Evolutionary conservation across 371 early-diverging fungal species (phyloP).

Genomic region (Mucor racemosus): DNA sequence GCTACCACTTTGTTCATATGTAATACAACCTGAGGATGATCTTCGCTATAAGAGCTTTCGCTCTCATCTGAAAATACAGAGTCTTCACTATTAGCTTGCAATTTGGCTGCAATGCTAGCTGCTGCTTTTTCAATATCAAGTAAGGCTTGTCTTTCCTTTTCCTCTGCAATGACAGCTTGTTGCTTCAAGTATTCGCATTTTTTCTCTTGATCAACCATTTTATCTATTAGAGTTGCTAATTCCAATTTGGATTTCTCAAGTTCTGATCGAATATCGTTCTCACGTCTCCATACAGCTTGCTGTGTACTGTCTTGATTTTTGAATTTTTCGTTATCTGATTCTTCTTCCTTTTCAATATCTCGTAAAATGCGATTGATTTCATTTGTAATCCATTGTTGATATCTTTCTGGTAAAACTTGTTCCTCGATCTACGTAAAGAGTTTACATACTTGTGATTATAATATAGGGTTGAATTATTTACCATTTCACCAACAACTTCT

Average conservation of each 20-base stretch:
- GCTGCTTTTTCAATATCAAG: constrained; percentile 18
- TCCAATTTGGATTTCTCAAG: constrained; percentile 39
- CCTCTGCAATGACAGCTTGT: constrained; percentile 35
- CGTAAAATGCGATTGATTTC: constrained; percentile 85
- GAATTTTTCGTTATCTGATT: constrained; percentile 45
- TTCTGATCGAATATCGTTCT: constrained; percentile 41
- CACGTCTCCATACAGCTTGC: constrained; percentile 45
- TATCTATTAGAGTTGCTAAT: constrained; percentile 23
- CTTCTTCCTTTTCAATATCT: constrained; percentile 60
- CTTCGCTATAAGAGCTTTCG: background rate
- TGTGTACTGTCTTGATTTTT: constrained; percentile 23
- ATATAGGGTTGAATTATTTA: constrained; percentile 5
- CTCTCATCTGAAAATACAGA: constrained; percentile 2
- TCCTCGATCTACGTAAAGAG: constrained; percentile 70
- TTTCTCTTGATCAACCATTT: constrained; percentile 34
- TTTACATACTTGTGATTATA: background rate
- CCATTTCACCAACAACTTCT: constrained; percentile 91
- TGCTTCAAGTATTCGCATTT: constrained; percentile 33
- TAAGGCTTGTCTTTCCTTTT: constrained; percentile 29
- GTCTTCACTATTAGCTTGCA: constrained; percentile 6
- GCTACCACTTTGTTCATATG: constrained; percentile 8
- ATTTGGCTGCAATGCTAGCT: background rate
- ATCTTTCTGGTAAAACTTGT: constrained; percentile 73
- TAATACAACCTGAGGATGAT: constrained; percentile 1
- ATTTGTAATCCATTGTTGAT: constrained; percentile 76